A percentile compares a stretch with the other conserved stretches of the same genome.
These are phyloP conservation scores for Collybia sordida DNA, from an alignment of 768 basidiomycete species.

Conservation along the genomic window DNA sequence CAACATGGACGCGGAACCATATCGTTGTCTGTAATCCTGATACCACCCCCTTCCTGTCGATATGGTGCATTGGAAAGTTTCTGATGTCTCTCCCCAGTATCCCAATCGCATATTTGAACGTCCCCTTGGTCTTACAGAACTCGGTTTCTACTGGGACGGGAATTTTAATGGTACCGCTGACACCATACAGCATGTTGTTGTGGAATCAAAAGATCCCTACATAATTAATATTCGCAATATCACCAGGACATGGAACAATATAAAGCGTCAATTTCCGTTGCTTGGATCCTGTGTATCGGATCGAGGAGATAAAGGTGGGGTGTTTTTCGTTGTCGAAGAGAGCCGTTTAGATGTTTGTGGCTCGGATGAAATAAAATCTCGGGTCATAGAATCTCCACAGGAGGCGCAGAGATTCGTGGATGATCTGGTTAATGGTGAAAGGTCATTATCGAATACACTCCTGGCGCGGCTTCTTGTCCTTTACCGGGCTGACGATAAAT, in stretches of 20 bases:
- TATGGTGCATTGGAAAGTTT: too few species aligned
- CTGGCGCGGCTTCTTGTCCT: slow-evolving; percentile 43
- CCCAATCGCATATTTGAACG: slow-evolving; percentile 27
- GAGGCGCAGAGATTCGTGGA: slow-evolving; percentile 31
- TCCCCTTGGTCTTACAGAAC: slow-evolving; percentile 38
- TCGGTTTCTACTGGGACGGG: slow-evolving; percentile 41
- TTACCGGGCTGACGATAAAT: slow-evolving; percentile 32
- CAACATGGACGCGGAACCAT: too few species aligned
- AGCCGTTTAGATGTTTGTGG: slow-evolving; percentile 26
- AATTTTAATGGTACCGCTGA: slow-evolving; percentile 45
- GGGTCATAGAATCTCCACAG: slow-evolving; percentile 26
- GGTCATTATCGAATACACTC: slow-evolving; percentile 40
- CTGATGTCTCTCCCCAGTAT: too few species aligned
- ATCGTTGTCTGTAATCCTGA: too few species aligned
- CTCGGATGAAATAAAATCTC: slow-evolving; percentile 39
- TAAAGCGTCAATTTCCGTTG: slow-evolving; percentile 51
- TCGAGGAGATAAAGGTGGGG: slow-evolving; percentile 19
- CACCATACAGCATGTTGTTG: slow-evolving; percentile 31
- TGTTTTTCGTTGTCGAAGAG: slow-evolving; percentile 44
- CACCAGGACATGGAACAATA: slow-evolving; percentile 38
- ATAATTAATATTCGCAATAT: slow-evolving; percentile 31
- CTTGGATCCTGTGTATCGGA: slow-evolving; percentile 41
- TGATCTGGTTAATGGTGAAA: slow-evolving; percentile 29
- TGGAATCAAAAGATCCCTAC: slow-evolving; percentile 19
- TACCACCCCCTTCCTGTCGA: too few species aligned